Evolutionary conservation across 2,329 filamentous ascomycete species (phyloP), one percentile per base, ranked within the genome.

Genomic region (Coniella lustricola): DNA sequence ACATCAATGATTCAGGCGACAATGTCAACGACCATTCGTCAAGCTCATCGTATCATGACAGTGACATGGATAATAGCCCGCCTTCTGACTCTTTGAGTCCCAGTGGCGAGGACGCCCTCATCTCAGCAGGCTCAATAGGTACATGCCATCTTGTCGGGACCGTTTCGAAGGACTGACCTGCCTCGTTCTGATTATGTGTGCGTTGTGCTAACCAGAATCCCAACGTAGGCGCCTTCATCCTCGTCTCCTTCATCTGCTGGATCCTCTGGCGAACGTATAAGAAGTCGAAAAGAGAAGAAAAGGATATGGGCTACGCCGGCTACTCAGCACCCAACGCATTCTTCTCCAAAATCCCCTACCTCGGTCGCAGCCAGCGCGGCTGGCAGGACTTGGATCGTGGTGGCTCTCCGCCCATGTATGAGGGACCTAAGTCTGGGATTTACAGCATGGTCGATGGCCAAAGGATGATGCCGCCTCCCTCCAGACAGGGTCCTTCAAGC

Each of bases 171-270:
- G 21, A 7, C 5, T 10, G 10, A 5, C 10, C 25, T 29, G 25
- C 25, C 25, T 29, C 25, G 5, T 10, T 5, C 10, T 5, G 5
- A 29, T 5, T 10, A 29, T 10, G 16, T 21, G 17, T 17, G 9
- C n/a, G 5, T 22, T 14, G n/a, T 10, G 21, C 21, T 39, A 16
- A 18, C 40, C 48, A 16, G 36, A n/a, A 5, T 4, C 4, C 4
- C 29, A 10, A 7, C 8, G 3, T 10, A 73, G 74, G 69, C 22
- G 66, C 64, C 5, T 71, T 74, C 43, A 67, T 76, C 17, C 57
- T 73, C 22, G 50, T 73, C 8, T 70, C 66, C 45, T 70, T 73
- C 50, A 49, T 75, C 20, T 56, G 57, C 7, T 76, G 71, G 71
- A 60, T 75, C 20, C 57, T 69, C 4, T 74, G 67, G 62, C 64